Evolutionary conservation across 768 basidiomycete genomes (phyloP), one percentile per base, ranked within the genome.

Genomic region (Kwoniella sp.): DNA sequence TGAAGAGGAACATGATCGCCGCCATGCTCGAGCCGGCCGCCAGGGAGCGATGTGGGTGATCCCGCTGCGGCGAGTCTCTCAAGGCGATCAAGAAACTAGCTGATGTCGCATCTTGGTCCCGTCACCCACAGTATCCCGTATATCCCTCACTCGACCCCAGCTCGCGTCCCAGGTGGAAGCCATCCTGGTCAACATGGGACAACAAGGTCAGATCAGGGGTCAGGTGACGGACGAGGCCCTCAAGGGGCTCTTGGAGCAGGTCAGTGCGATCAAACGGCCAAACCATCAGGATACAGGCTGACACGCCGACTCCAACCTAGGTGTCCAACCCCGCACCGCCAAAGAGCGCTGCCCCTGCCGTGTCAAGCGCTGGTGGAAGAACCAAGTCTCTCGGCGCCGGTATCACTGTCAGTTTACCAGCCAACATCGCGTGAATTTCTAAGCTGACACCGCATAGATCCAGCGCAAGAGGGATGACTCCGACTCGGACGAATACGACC

Each of bases 401-500:
- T 20, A 71, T 71, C 46, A 71, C 69, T 3, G 69, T 71, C 31
- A 53, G 66, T 57, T 19, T 19, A 46, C 14, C 37, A 31, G n/a
- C 26, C 23, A 26, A 9, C 15, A 44, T 25, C 34, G 34, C 34
- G n/a, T n/a, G 15, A 19, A 36, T 36, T 15, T 6, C 34, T 6
- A 36, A 6, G 37, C 22, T 42, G 32, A 8, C 19, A 6, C 4
- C 15, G 15, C 6, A 12, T 46, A 73, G 72, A 73, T 73, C 12
- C 72, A 73, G 45, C 56, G 72, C 17, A 73, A 73, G 57, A 54
- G 67, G 19, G 68, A 71, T 36, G 67, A 70, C 41, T 70, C 67
- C 0, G 72, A 73, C 47, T 71, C 69, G 10, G 72, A 73, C 61
- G 72, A 73, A 49, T 73, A 73, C 52, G 72, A 73, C 38, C 48